Evolutionary conservation across 208 protist genomes (phyloP), one percentile per base, ranked within the genome.

Genomic region (Trypanosoma avium): DNA sequence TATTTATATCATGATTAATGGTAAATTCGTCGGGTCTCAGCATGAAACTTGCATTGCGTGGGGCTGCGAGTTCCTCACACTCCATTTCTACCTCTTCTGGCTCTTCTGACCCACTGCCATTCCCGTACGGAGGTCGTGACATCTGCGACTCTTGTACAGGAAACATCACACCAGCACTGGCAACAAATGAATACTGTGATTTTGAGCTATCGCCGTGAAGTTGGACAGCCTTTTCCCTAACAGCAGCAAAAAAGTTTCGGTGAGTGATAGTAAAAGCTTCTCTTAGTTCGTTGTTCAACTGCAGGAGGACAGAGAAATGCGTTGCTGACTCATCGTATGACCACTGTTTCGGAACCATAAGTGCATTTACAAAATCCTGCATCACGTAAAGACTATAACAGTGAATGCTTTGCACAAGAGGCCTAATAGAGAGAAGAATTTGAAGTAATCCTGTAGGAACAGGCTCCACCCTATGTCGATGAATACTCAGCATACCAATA

Each of bases 1-100:
- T 82, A 55, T 85, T 81, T 47, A 81, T 70, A 35, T 89, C 82
- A 38, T 77, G 67, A 40, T 71, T 73, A 43, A 88, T 57, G 15
- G 75, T 75, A 47, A 74, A 76, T 21, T 78, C 71, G 36, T 77
- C 67, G 4, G 58, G 56, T 15, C 61, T 40, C 3, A 59, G 46
- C 46, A 66, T 50, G 47, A 74, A 54, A 21, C 70, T 62, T 30
- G 46, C 56, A 52, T 70, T 59, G 35, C 63, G 63, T 35, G 63
- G 63, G 0, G 53, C 63, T 35, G 63, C 62, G 7, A 70, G 54
- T 32, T 70, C 63, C 52, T 62, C 54, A 47, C 63, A 45, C 26
- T 56, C 63, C 21, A 30, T 7, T 24, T 4, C 10, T 4, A 47
- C 22, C 38, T 61, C 62, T 4, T 48, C 22, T n/a, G 27, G 15